phyloP scores from a whole-genome alignment of 2,329 filamentous ascomycete species.

The Pseudogymnoascus destructans region DNA sequence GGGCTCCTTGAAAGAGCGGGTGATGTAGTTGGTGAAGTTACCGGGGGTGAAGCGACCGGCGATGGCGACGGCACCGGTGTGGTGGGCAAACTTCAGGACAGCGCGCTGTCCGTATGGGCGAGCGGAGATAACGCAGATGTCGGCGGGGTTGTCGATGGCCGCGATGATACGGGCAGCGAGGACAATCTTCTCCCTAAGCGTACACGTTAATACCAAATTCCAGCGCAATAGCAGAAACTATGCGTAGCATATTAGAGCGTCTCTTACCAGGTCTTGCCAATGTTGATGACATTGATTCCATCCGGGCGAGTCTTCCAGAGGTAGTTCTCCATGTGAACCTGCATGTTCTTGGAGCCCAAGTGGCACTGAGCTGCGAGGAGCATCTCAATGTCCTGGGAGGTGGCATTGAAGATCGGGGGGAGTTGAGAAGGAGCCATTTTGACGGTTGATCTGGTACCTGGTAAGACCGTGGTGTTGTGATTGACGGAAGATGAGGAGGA shows the following conservation, averaged over 20 bases:
- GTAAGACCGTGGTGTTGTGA: slow-evolving; percentile 11
- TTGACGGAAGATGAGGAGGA: slow-evolving; percentile 14
- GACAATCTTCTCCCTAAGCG: slow-evolving; percentile 95
- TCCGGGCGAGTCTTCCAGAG: slow-evolving; percentile 99
- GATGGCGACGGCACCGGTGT: slow-evolving; percentile 96
- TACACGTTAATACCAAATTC: slow-evolving; percentile 1
- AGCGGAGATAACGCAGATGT: slow-evolving; percentile 98
- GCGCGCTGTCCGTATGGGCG: slow-evolving; percentile 99
- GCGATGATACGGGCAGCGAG: slow-evolving; percentile 97
- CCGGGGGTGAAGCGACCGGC: slow-evolving; percentile 99
- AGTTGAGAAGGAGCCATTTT: slow-evolving; percentile 94
- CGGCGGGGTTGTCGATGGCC: slow-evolving; percentile 97
- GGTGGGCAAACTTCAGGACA: slow-evolving; percentile 97
- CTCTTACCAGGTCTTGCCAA: slow-evolving; percentile 97
- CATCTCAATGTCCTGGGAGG: slow-evolving; percentile 96
- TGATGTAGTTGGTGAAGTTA: slow-evolving; percentile 99
- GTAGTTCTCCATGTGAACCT: slow-evolving; percentile 99
- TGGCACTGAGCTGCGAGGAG: slow-evolving; percentile 94
- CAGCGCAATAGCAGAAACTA: background rate
- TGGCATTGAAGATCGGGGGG: slow-evolving; percentile 91
- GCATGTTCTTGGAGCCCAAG: slow-evolving; percentile 97
- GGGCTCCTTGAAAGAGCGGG: slow-evolving; percentile 99
- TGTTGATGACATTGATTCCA: slow-evolving; percentile 97
- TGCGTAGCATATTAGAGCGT: background rate
- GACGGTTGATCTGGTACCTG: slow-evolving; percentile 38